Conservation (phyloP, 352 stramenopile genomes). For the Pythium phragmiticola region DNA sequence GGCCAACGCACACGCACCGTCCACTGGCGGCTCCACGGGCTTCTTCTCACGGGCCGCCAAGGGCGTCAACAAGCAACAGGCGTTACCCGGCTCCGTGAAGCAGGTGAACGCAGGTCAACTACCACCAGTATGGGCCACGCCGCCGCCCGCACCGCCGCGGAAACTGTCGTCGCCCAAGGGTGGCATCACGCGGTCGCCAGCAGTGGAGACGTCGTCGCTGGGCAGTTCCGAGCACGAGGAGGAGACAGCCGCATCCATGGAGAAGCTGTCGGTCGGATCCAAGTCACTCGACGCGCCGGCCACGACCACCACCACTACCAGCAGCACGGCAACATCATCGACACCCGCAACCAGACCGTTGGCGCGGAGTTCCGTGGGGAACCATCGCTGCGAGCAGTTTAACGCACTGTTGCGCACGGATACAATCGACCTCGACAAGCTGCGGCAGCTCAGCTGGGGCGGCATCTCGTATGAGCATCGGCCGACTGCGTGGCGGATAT, state of each 20-base stretch:
- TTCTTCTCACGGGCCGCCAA: slow-evolving; percentile 63
- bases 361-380: slow-evolving; percentile 65
- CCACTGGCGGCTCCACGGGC: slow-evolving; percentile 42
- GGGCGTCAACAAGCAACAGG: slow-evolving; percentile 38
- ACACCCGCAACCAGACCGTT: slow-evolving; percentile 17
- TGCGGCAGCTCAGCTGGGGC: slow-evolving; percentile 91
- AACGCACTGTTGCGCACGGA: slow-evolving; percentile 63
- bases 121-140: slow-evolving; percentile 75
- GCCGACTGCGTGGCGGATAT: slow-evolving; percentile 93
- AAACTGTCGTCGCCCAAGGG: slow-evolving; percentile 25
- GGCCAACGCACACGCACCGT: slow-evolving; percentile 27
- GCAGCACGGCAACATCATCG: neutral
- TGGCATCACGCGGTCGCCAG: slow-evolving; percentile 15
- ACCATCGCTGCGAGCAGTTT: slow-evolving; percentile 77
- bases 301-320: neutral
- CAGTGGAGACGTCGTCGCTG: slow-evolving; percentile 12
- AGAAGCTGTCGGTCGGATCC: slow-evolving; percentile 25
- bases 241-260: slow-evolving; percentile 11
- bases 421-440: slow-evolving; percentile 87
- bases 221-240: slow-evolving; percentile 29
- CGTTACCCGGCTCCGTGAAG: slow-evolving; percentile 69
- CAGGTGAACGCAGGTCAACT: slow-evolving; percentile 70
- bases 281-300: slow-evolving; percentile 21
- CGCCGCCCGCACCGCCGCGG: slow-evolving; percentile 49
- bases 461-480: slow-evolving; percentile 86